Conservation (phyloP, 495 filamentous ascomycete species). For the Penicillium diatomitis region DNA sequence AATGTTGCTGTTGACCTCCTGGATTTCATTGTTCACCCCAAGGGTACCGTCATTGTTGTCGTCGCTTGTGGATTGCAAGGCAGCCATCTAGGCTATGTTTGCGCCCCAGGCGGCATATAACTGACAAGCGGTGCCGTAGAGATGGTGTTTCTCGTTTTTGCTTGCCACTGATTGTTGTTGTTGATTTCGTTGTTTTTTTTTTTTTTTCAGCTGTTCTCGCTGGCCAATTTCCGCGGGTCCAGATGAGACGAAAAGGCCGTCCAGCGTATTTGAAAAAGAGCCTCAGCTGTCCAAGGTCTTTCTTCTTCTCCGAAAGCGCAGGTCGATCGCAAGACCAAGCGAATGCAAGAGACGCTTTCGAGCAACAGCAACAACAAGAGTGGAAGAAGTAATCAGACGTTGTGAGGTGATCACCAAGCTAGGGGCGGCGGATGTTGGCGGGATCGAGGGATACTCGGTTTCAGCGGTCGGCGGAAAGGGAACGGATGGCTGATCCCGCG, state of each 20-base stretch:
- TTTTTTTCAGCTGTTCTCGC: too few relatives aligned
- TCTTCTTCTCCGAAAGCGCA: too few relatives aligned
- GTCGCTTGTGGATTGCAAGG: slow-evolving; percentile 21
- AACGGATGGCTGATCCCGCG: not conserved
- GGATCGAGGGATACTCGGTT: slow-evolving; percentile 1
- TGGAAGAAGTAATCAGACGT: not conserved
- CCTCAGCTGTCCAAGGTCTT: too few relatives aligned
- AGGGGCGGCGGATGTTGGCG: slow-evolving; percentile 6
- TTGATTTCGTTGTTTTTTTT: too few relatives aligned
- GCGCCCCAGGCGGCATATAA: slow-evolving; percentile 25
- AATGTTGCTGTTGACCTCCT: slow-evolving; percentile 38
- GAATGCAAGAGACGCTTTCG: too few relatives aligned
- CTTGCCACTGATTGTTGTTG: too few relatives aligned
- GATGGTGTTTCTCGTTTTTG: too few relatives aligned
- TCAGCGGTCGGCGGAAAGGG: not conserved
- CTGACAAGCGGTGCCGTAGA: slow-evolving; percentile 2
- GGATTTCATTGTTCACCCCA: slow-evolving; percentile 16
- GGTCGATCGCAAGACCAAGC: too few relatives aligned
- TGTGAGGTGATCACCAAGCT: not conserved
- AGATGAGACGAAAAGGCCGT: too few relatives aligned
- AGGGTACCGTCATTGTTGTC: slow-evolving; percentile 11
- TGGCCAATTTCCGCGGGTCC: too few relatives aligned
- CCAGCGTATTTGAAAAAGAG: too few relatives aligned
- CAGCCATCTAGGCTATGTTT: slow-evolving; percentile 31
- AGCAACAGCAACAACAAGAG: too few relatives aligned